Percentiles rank a stretch among this genome's conserved stretches.
These are phyloP conservation scores for Acacia concinna DNA, from an alignment of 331 rosid genomes.

Conservation along the genomic window DNA sequence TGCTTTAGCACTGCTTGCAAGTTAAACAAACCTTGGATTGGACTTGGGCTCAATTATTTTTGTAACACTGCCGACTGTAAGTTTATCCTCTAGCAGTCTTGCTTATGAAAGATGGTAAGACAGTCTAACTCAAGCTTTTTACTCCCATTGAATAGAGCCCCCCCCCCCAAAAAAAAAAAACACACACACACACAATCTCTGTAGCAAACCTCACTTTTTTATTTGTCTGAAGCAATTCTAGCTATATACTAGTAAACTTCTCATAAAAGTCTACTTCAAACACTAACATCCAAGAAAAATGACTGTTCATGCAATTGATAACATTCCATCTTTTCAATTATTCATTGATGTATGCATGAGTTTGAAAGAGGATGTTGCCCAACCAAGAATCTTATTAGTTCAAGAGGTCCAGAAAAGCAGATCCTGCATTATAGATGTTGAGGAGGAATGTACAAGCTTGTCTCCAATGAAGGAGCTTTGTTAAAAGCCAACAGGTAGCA, in stretches of 20 bases:
- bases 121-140: neutral
- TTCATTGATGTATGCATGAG: neutral
- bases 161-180: too few relatives aligned
- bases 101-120: neutral
- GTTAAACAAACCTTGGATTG: neutral
- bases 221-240: neutral
- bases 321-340: neutral
- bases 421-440: neutral
- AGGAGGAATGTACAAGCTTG: neutral
- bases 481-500: neutral
- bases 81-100: neutral
- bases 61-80: neutral
- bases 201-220: neutral
- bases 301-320: neutral
- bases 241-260: neutral
- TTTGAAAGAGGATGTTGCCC: neutral
- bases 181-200: neutral
- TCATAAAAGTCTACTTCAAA: slow-evolving; percentile 1
- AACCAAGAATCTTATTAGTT: neutral
- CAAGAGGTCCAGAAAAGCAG: neutral
- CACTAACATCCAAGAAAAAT: slow-evolving; percentile 13
- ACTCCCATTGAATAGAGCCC: neutral
- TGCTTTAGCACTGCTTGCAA: neutral
- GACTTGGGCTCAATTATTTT: neutral
- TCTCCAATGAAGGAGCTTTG: neutral